Percentiles rank a stretch among this genome's conserved stretches.
These are phyloP conservation scores for Quercus alba DNA, from an alignment of 306 rosid species.

Conservation along the genomic window DNA sequence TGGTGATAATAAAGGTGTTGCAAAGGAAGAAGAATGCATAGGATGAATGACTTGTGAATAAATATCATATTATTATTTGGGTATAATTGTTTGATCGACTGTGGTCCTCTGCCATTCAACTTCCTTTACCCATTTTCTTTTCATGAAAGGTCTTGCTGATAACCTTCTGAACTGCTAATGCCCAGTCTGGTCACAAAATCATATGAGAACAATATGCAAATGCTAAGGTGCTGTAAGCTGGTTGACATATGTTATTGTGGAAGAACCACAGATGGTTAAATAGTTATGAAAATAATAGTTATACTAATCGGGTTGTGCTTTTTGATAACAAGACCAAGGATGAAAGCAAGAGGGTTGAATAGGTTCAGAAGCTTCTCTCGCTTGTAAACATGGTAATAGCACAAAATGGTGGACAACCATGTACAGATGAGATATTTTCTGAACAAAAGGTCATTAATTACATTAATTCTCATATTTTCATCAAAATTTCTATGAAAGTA, in stretches of 20 bases:
- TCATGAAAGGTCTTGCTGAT: no score
- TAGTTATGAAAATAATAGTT: background rate
- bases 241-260: background rate
- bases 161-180: no score
- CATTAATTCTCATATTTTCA: background rate
- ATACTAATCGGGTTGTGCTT: slow-evolving; percentile 51
- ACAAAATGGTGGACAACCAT: slow-evolving; percentile 66
- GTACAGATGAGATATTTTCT: slow-evolving; percentile 59
- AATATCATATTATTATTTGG: no score
- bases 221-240: background rate
- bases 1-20: no score
- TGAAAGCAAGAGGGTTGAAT: slow-evolving; percentile 45
- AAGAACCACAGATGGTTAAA: background rate
- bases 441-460: slow-evolving; percentile 56
- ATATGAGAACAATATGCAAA: no score
- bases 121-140: no score
- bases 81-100: no score
- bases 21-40: no score
- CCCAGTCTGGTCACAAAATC: background rate
- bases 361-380: slow-evolving; percentile 61
- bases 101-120: no score
- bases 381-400: slow-evolving; percentile 47
- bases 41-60: no score
- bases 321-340: slow-evolving; percentile 85
- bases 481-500: background rate